Evolutionary conservation across 1,284 basidiomycete genomes (phyloP).

Genomic region (Baeospora myosura): DNA sequence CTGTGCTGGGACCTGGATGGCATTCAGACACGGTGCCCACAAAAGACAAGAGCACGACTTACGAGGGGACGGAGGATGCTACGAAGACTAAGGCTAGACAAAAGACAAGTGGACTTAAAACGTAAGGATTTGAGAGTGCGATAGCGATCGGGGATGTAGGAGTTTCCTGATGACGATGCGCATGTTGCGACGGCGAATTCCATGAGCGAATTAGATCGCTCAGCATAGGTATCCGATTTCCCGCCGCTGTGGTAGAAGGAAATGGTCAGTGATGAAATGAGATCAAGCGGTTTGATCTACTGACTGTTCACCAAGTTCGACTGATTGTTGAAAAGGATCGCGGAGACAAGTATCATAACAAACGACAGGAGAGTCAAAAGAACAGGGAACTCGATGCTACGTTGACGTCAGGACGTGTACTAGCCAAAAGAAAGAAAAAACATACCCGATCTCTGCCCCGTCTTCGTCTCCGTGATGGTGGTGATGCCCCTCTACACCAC

Average conservation of each 20-base stretch:
- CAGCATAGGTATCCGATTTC: constrained; percentile 47
- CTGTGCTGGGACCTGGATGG: constrained; percentile 48
- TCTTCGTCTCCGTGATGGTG: constrained; percentile 42
- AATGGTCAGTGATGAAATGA: constrained; percentile 3
- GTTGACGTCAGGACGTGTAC: constrained; percentile 1
- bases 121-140: constrained; percentile 48
- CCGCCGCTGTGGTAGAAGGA: constrained; percentile 31
- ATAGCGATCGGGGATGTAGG: constrained; percentile 30
- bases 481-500: constrained; percentile 48
- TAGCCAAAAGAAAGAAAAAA: constrained; percentile 6
- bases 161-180: constrained; percentile 25
- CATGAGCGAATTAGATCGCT: constrained; percentile 36
- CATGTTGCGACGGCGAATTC: constrained; percentile 27
- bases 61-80: constrained; percentile 43
- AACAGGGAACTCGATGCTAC: constrained; percentile 65
- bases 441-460: constrained; percentile 21
- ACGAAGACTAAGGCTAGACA: constrained; percentile 35
- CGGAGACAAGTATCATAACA: constrained; percentile 45
- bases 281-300: constrained; percentile 25
- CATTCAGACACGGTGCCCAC: neutral
- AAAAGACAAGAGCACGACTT: constrained; percentile 22
- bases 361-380: constrained; percentile 54
- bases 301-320: constrained; percentile 59
- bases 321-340: constrained; percentile 60
- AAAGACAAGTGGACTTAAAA: constrained; percentile 35